phyloP scores from a whole-genome alignment of 2,329 filamentous ascomycete species.

The Paecilomyces fulvus region DNA sequence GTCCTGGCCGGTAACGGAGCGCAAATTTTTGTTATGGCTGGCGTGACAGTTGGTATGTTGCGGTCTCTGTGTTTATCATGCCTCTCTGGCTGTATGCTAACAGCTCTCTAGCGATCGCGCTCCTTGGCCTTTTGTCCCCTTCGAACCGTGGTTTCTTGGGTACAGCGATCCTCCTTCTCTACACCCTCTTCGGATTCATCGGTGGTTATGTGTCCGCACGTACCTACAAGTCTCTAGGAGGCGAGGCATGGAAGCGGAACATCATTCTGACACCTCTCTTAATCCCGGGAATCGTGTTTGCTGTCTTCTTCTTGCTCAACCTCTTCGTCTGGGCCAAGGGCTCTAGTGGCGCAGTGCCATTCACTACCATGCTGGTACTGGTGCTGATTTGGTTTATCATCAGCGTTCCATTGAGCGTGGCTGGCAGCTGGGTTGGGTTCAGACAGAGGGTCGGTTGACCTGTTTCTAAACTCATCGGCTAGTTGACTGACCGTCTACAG shows the following conservation, averaged over 20 bases:
- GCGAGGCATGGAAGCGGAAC: slow-evolving; percentile 90
- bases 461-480: background rate
- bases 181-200: slow-evolving; percentile 85
- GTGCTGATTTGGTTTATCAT: slow-evolving; percentile 95
- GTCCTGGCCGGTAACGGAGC: slow-evolving; percentile 87
- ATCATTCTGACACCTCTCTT: slow-evolving; percentile 80
- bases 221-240: slow-evolving; percentile 89
- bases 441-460: slow-evolving; percentile 47
- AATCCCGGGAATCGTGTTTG: slow-evolving; percentile 79
- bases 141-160: slow-evolving; percentile 91
- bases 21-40: slow-evolving; percentile 96
- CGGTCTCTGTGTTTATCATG: background rate
- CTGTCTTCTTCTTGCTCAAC: slow-evolving; percentile 84
- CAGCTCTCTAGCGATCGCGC: slow-evolving; percentile 56
- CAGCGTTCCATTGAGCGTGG: slow-evolving; percentile 81
- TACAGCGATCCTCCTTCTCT: slow-evolving; percentile 86
- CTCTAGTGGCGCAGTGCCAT: slow-evolving; percentile 88
- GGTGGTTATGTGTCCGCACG: slow-evolving; percentile 84
- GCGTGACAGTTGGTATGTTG: slow-evolving; percentile 65
- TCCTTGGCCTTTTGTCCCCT: slow-evolving; percentile 89
- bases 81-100: slow-evolving; percentile 4
- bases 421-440: slow-evolving; percentile 90
- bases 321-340: slow-evolving; percentile 92
- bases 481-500: slow-evolving; percentile 17
- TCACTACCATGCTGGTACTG: slow-evolving; percentile 92